phyloP scores from a whole-genome alignment of 305 asterid species.

The Fraxinus latifolia region DNA sequence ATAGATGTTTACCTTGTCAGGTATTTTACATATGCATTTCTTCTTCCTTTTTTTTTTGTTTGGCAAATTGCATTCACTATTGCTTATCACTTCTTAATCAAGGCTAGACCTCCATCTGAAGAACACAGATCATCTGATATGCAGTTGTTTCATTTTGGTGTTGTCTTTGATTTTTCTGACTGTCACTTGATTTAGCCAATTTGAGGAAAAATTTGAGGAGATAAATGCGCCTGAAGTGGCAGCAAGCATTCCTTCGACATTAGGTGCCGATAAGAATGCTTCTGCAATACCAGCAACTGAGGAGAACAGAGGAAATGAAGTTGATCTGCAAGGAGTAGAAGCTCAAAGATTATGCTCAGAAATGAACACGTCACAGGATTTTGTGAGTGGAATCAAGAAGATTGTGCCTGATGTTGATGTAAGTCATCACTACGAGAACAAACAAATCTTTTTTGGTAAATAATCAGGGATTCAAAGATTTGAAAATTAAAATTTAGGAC shows the following conservation, averaged over 20 bases:
- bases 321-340: constrained; percentile 42
- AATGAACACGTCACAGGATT: constrained; percentile 66
- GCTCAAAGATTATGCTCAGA: constrained; percentile 52
- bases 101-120: constrained; percentile 11
- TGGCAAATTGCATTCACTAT: neutral
- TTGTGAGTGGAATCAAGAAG: constrained; percentile 75
- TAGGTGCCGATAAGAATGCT: constrained; percentile 41
- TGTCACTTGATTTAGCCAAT: constrained; percentile 49
- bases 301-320: constrained; percentile 43
- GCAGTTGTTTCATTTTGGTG: neutral
- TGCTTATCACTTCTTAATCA: constrained; percentile 6
- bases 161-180: constrained; percentile 15
- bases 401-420: constrained; percentile 88
- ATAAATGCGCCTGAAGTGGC: constrained; percentile 51
- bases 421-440: constrained; percentile 35
- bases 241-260: constrained; percentile 50
- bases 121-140: constrained; percentile 14
- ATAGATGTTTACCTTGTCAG: neutral
- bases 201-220: constrained; percentile 91
- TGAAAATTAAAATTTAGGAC: neutral
- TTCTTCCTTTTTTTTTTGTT: neutral
- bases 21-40: constrained; percentile 10
- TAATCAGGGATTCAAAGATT: constrained; percentile 8
- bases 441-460: neutral
- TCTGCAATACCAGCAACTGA: constrained; percentile 35